Evolutionary conservation across 2,329 filamentous ascomycete species (phyloP).

Genomic region (Fusarium sp.): DNA sequence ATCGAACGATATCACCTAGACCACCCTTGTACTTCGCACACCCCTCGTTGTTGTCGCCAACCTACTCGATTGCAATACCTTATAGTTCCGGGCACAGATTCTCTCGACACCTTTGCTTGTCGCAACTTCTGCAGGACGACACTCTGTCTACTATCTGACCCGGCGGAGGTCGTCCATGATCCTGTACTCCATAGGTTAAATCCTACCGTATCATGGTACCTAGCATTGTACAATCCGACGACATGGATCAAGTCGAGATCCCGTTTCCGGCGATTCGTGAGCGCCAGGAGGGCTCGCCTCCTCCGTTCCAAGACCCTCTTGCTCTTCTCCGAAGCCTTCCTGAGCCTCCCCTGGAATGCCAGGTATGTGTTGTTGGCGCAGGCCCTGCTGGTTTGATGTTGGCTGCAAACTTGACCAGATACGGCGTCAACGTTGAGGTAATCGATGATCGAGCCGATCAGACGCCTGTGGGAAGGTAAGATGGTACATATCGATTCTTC

Average conservation of each 20-base stretch:
- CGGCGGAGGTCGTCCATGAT: slow-evolving; percentile 51
- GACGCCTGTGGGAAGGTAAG: slow-evolving; percentile 72
- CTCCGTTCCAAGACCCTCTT: slow-evolving; percentile 60
- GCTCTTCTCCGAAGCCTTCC: slow-evolving; percentile 64
- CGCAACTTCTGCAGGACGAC: slow-evolving; percentile 43
- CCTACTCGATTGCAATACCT: slow-evolving; percentile 22
- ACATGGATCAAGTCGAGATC: slow-evolving; percentile 46
- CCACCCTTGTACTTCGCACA: slow-evolving; percentile 32
- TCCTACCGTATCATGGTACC: slow-evolving; percentile 48
- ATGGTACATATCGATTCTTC: slow-evolving; percentile 3
- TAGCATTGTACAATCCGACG: slow-evolving; percentile 53
- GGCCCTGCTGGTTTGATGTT: slow-evolving; percentile 70
- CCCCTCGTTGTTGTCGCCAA: slow-evolving; percentile 31
- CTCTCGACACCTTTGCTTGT: slow-evolving; percentile 16
- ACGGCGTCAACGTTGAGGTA: slow-evolving; percentile 74
- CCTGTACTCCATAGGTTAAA: slow-evolving; percentile 31
- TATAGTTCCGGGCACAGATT: slow-evolving; percentile 12
- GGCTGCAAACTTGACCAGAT: slow-evolving; percentile 69
- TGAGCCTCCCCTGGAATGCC: slow-evolving; percentile 60
- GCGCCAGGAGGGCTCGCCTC: slow-evolving; percentile 50
- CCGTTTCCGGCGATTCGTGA: slow-evolving; percentile 42
- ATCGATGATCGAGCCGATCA: slow-evolving; percentile 77
- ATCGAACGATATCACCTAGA: slow-evolving; percentile 34
- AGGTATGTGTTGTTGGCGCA: slow-evolving; percentile 68
- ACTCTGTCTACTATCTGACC: slow-evolving; percentile 44